Conservation (phyloP, 139 green algal species). For the Volvox reticuliferus region DNA sequence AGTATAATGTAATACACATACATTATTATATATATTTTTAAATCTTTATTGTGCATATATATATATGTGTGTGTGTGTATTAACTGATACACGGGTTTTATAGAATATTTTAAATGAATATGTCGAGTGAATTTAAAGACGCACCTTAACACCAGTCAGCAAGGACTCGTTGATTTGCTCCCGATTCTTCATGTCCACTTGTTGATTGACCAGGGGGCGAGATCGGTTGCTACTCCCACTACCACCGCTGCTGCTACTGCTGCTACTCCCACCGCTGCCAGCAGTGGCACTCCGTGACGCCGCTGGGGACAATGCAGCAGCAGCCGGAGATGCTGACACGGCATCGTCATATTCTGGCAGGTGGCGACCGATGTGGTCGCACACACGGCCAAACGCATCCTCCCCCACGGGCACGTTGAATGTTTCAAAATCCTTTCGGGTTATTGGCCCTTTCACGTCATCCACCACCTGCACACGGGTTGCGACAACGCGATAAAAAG, state of each 20-base stretch:
- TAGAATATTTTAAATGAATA: too few relatives aligned
- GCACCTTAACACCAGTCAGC: slow-evolving; percentile 80
- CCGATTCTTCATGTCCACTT: slow-evolving; percentile 79
- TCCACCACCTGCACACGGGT: slow-evolving; percentile 77
- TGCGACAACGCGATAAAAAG: background rate
- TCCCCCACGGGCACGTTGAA: slow-evolving; percentile 61
- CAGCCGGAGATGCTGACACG: background rate
- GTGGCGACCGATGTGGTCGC: slow-evolving; percentile 73
- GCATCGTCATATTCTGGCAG: background rate
- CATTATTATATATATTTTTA: too few relatives aligned
- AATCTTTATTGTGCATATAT: too few relatives aligned
- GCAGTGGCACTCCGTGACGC: background rate
- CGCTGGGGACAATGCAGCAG: background rate
- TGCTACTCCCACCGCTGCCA: background rate
- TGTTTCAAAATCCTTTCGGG: slow-evolving; percentile 83
- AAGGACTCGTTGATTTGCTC: slow-evolving; percentile 85
- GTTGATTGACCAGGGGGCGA: slow-evolving; percentile 77
- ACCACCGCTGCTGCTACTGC: slow-evolving; percentile 12
- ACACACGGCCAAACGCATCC: slow-evolving; percentile 61
- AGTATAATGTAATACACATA: too few relatives aligned
- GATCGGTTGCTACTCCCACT: background rate
- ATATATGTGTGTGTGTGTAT: too few relatives aligned
- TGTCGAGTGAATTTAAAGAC: too few relatives aligned
- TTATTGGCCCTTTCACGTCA: slow-evolving; percentile 77
- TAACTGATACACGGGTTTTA: too few relatives aligned